Percentiles rank a stretch among this genome's conserved stretches.
Conservation (phyloP, 2,329 filamentous ascomycete genomes). For the Aspergillus jensenii region DNA sequence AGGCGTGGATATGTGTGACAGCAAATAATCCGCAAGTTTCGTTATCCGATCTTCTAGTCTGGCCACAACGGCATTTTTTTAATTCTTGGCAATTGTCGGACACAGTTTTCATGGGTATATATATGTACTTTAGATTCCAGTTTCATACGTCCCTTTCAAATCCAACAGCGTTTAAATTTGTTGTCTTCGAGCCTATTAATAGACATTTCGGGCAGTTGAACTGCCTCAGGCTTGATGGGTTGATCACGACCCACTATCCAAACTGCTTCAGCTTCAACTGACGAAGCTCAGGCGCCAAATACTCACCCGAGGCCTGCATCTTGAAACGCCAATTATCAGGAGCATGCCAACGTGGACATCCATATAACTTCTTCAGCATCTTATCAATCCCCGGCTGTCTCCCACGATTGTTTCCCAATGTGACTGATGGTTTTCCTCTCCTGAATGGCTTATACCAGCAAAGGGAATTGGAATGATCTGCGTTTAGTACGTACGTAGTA, state of each 20-base stretch:
- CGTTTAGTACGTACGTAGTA: no score
- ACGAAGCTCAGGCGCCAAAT: not conserved
- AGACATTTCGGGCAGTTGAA: not conserved
- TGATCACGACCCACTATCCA: conserved; percentile 3
- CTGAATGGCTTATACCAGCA: not conserved
- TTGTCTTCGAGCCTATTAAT: no score
- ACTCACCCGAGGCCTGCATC: not conserved
- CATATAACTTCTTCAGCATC: no score
- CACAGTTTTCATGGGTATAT: conserved; percentile 2
- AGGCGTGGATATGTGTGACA: not conserved
- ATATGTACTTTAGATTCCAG: conserved; percentile 10
- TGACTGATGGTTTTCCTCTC: not conserved
- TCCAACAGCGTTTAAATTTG: not conserved
- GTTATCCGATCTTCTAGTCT: not conserved
- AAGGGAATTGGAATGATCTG: not conserved
- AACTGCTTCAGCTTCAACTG: not conserved
- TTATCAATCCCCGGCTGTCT: no score
- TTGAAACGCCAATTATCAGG: not conserved
- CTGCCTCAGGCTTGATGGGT: not conserved
- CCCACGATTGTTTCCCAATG: no score
- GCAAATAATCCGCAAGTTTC: not conserved
- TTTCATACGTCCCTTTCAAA: not conserved
- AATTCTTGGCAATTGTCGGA: not conserved
- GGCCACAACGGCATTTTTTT: not conserved
- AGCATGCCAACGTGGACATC: no score